A percentile compares a stretch with the other conserved stretches of the same genome.
Conservation (phyloP, 2,329 filamentous ascomycete species). For the Phoma sp. region DNA sequence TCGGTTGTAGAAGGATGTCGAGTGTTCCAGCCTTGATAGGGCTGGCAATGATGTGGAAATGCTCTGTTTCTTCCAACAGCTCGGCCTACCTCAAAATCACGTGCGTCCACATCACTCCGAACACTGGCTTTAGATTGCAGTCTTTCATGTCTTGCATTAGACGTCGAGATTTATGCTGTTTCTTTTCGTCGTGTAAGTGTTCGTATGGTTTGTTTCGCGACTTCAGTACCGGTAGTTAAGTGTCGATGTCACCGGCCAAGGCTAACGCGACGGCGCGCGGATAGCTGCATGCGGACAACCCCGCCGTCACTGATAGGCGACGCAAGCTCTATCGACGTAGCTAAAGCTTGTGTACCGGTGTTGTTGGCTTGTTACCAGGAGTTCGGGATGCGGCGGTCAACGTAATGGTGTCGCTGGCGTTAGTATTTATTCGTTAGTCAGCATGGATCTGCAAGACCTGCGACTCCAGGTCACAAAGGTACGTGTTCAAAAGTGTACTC, state of each 20-base stretch:
- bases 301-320: neutral
- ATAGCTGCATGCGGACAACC: neutral
- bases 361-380: neutral
- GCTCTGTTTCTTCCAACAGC: no score
- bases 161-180: no score
- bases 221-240: neutral
- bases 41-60: no score
- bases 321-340: neutral
- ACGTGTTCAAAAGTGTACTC: neutral
- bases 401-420: neutral
- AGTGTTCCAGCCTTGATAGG: no score
- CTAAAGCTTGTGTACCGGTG: neutral
- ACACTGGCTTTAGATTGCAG: no score
- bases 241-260: neutral
- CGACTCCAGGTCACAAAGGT: neutral
- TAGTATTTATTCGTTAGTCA: slow-evolving; percentile 1
- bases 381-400: neutral
- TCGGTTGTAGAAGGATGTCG: no score
- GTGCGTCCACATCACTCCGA: no score
- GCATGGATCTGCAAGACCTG: neutral
- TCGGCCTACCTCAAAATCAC: no score
- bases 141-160: no score
- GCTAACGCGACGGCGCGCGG: neutral
- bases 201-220: no score
- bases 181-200: neutral